phyloP scores from a whole-genome alignment of 1,139 yeast genomes.

The Hemisphaericaspora xylofermentans region DNA sequence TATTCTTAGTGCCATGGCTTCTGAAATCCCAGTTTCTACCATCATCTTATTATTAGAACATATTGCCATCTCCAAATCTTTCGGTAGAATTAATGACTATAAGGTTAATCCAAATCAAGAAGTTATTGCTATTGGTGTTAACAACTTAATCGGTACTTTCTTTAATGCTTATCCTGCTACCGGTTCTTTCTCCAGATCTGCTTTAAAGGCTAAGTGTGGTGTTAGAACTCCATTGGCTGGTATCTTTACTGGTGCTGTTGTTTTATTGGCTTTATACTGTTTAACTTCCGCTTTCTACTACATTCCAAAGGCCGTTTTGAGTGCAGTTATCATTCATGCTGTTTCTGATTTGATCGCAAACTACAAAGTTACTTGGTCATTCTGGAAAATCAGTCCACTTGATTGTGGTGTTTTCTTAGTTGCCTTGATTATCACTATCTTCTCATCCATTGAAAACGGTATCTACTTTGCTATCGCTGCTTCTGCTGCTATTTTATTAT shows the following conservation, averaged over 20 bases:
- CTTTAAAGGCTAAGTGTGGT: conserved; percentile 92
- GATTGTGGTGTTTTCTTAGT: conserved; percentile 76
- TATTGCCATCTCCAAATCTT: conserved; percentile 89
- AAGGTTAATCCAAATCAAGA: conserved; percentile 93
- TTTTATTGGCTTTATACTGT: conserved; percentile 79
- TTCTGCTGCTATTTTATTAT: conserved; percentile 69
- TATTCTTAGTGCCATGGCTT: conserved; percentile 58
- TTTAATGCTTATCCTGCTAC: conserved; percentile 95
- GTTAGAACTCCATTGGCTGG: conserved; percentile 95
- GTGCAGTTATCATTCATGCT: conserved; percentile 93
- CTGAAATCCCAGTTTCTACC: conserved; percentile 82
- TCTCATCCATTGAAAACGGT: conserved; percentile 82
- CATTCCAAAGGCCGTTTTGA: conserved; percentile 85
- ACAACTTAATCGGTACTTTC: conserved; percentile 86
- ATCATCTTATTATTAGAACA: conserved; percentile 85
- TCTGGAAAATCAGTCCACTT: conserved; percentile 75
- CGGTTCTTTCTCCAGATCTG: conserved; percentile 93
- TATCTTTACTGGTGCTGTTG: conserved; percentile 86
- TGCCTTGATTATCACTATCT: conserved; percentile 78
- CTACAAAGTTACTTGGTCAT: conserved; percentile 67
- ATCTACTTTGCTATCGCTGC: conserved; percentile 89
- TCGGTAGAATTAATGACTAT: conserved; percentile 89
- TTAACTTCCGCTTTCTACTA: conserved; percentile 81
- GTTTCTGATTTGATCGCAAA: conserved; percentile 83
- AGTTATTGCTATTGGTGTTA: conserved; percentile 89